phyloP scores from a whole-genome alignment of 1,284 basidiomycete genomes.

The Grifola frondosa region DNA sequence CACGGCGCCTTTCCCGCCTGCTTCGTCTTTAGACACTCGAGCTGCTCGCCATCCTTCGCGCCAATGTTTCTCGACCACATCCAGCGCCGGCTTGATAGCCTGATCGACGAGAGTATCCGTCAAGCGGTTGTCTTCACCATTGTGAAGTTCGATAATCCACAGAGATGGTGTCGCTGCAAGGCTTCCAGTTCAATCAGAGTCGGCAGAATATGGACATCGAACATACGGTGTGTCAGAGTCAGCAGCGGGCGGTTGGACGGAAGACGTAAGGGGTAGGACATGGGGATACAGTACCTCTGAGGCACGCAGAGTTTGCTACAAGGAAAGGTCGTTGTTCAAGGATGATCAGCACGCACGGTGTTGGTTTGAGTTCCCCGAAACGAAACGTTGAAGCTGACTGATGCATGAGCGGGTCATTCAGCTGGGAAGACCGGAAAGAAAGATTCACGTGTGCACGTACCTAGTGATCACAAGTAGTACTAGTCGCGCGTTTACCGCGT shows the following conservation, averaged over 20 bases:
- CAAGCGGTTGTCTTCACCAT: conserved; percentile 74
- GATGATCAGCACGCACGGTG: too few relatives aligned
- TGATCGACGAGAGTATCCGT: conserved; percentile 58
- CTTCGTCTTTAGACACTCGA: conserved; percentile 38
- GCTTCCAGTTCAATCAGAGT: neutral
- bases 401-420: too few relatives aligned
- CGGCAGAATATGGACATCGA: neutral
- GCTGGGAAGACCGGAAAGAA: too few relatives aligned
- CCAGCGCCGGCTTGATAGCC: conserved; percentile 73
- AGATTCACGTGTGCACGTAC: too few relatives aligned
- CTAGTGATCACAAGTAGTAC: too few relatives aligned
- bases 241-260: conserved; percentile 50
- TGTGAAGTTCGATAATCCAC: conserved; percentile 79
- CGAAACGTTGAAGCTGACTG: too few relatives aligned
- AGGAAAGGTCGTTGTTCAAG: too few relatives aligned
- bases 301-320: too few relatives aligned
- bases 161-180: conserved; percentile 53
- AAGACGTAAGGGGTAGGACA: conserved; percentile 49
- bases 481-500: too few relatives aligned
- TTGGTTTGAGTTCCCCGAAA: too few relatives aligned
- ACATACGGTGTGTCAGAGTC: conserved; percentile 65
- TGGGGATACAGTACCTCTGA: too few relatives aligned
- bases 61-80: conserved; percentile 82
- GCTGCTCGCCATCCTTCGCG: conserved; percentile 50
- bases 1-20: conserved; percentile 57